phyloP scores from a whole-genome alignment of 345 rosid species.

The Carallia pectinifolia region DNA sequence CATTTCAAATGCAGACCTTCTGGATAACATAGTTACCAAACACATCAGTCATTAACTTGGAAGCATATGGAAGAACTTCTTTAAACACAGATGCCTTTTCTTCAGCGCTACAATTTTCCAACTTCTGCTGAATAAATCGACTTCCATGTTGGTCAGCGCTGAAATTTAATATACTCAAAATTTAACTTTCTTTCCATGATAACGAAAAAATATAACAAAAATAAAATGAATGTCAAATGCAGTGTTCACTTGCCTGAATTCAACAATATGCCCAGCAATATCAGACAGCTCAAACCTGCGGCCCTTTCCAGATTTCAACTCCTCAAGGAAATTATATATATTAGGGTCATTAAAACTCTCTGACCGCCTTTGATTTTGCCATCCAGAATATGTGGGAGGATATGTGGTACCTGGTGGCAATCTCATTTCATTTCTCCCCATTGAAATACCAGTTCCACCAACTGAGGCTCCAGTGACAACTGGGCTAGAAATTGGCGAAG shows the following conservation, averaged over 20 bases:
- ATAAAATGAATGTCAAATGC: slow-evolving; percentile 15
- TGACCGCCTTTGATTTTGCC: slow-evolving; percentile 78
- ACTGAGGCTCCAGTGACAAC: slow-evolving; percentile 68
- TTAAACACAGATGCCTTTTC: slow-evolving; percentile 79
- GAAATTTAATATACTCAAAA: slow-evolving; percentile 29
- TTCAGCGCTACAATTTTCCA: slow-evolving; percentile 73
- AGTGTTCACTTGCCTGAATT: slow-evolving; percentile 64
- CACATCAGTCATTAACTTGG: slow-evolving; percentile 92
- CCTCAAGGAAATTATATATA: slow-evolving; percentile 81
- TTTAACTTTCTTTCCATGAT: slow-evolving; percentile 6
- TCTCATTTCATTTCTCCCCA: slow-evolving; percentile 60
- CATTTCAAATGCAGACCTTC: slow-evolving; percentile 49
- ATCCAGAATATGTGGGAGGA: slow-evolving; percentile 61
- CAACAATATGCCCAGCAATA: slow-evolving; percentile 82
- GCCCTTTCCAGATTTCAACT: slow-evolving; percentile 75
- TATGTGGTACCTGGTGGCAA: slow-evolving; percentile 53
- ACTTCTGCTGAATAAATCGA: slow-evolving; percentile 97
- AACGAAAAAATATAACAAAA: not conserved
- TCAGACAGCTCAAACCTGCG: slow-evolving; percentile 82
- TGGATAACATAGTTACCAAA: slow-evolving; percentile 99
- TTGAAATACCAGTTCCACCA: slow-evolving; percentile 51
- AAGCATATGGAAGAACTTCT: slow-evolving; percentile 88
- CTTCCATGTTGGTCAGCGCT: slow-evolving; percentile 99
- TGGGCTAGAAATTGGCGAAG: slow-evolving; percentile 67
- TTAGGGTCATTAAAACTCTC: slow-evolving; percentile 57